Evolutionary conservation across 2,329 filamentous ascomycete genomes (phyloP).

Genomic region (Colletotrichum cordylinicola): DNA sequence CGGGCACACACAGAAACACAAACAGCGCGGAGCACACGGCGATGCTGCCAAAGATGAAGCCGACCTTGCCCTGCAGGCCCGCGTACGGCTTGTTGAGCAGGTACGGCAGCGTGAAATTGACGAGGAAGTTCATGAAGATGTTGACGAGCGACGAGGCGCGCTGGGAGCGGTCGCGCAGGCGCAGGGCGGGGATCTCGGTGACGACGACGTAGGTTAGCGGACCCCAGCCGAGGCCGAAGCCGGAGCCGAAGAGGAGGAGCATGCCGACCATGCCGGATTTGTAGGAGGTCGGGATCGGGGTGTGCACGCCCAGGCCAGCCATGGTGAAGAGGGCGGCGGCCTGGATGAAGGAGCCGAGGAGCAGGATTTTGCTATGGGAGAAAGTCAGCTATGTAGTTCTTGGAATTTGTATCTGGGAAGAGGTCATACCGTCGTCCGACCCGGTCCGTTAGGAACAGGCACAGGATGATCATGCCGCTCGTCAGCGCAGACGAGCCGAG

Average conservation of each 20-base stretch:
- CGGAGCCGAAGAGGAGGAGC: constrained; percentile 35
- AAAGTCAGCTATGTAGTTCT: not conserved
- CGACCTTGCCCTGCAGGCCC: constrained; percentile 20
- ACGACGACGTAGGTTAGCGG: constrained; percentile 39
- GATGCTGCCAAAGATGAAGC: constrained; percentile 24
- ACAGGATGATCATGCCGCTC: not conserved
- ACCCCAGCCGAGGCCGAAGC: constrained; percentile 38
- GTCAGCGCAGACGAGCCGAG: constrained; percentile 7
- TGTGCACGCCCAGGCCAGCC: constrained; percentile 22
- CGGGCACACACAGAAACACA: constrained; percentile 23
- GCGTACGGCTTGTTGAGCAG: constrained; percentile 22
- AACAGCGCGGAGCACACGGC: constrained; percentile 22
- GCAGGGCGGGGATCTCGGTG: constrained; percentile 34
- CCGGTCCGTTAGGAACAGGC: constrained; percentile 4
- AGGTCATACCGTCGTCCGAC: constrained; percentile 9
- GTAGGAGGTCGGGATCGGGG: constrained; percentile 11
- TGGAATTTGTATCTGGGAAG: fast-evolving
- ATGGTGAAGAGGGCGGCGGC: constrained; percentile 13
- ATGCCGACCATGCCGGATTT: constrained; percentile 37
- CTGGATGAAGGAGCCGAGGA: not conserved
- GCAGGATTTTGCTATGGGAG: not conserved
- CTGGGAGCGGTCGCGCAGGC: constrained; percentile 9
- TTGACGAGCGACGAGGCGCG: constrained; percentile 22
- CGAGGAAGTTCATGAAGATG: constrained; percentile 24
- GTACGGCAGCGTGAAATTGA: constrained; percentile 25